A percentile compares a stretch with the other conserved stretches of the same genome.
These are phyloP conservation scores for Collybiopsis confluens DNA, from an alignment of 768 basidiomycete genomes.

Conservation along the genomic window DNA sequence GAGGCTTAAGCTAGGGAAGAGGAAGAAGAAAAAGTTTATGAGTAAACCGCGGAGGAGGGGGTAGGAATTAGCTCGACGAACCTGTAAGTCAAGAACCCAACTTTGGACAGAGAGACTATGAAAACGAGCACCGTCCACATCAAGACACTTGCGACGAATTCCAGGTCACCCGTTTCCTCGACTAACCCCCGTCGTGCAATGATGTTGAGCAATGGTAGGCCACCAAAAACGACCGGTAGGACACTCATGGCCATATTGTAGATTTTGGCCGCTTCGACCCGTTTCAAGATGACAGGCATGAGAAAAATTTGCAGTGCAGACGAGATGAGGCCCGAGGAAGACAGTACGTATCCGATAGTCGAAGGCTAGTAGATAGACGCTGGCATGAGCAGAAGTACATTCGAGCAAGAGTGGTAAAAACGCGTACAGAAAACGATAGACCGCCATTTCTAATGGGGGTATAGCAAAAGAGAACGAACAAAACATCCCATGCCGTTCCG, in stretches of 20 bases:
- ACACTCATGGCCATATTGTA: conserved; percentile 51
- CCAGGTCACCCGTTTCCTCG: not conserved
- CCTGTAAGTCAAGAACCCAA: conserved; percentile 1
- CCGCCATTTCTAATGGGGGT: conserved; percentile 56
- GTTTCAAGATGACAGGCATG: conserved; percentile 50
- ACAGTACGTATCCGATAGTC: conserved; percentile 52
- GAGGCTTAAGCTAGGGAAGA: conserved; percentile 63
- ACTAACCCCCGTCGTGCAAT: conserved; percentile 6
- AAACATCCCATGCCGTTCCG: conserved; percentile 58
- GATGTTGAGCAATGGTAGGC: conserved; percentile 33
- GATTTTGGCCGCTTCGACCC: conserved; percentile 42
- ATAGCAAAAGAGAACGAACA: conserved; percentile 68
- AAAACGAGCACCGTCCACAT: not conserved
- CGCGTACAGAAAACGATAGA: conserved; percentile 51
- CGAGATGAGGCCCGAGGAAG: conserved; percentile 42
- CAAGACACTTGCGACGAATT: not conserved
- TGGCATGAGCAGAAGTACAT: not conserved
- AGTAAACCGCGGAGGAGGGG: no score
- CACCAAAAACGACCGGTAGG: conserved; percentile 47
- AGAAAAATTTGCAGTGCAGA: conserved; percentile 45
- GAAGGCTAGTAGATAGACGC: conserved; percentile 18
- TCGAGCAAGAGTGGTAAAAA: not conserved
- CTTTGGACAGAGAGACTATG: not conserved
- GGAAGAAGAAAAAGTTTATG: no score
- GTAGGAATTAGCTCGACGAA: no score